phyloP scores from a whole-genome alignment of 176 grass and related monocot genomes.

The Carex cristatella region DNA sequence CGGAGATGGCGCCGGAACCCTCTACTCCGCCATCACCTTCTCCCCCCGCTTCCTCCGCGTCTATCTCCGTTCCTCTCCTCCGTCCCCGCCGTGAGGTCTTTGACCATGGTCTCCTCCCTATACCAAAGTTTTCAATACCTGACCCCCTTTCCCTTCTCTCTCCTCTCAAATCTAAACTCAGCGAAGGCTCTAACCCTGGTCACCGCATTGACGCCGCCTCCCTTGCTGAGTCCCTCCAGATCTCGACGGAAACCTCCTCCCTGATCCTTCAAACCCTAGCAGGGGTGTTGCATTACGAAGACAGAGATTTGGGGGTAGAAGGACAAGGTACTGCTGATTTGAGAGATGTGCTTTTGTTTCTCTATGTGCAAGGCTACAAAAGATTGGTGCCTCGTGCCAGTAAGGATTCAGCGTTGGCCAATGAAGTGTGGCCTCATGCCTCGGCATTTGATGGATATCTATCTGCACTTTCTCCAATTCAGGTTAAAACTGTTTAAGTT shows the following conservation, averaged over 20 bases:
- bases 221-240: constrained; percentile 75
- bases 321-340: constrained; percentile 38
- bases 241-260: constrained; percentile 62
- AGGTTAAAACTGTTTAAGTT: constrained; percentile 41
- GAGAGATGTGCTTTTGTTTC: constrained; percentile 74
- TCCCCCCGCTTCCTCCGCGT: background rate
- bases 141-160: constrained; percentile 58
- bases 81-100: constrained; percentile 79
- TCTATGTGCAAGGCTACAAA: constrained; percentile 90
- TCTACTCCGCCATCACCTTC: constrained; percentile 24
- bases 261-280: constrained; percentile 70
- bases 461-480: constrained; percentile 84
- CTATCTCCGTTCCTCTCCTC: constrained; percentile 23
- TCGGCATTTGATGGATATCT: constrained; percentile 95
- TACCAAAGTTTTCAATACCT: constrained; percentile 77
- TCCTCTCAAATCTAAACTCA: constrained; percentile 62
- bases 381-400: constrained; percentile 68
- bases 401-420: constrained; percentile 80
- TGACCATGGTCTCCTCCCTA: constrained; percentile 87
- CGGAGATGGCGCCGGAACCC: constrained; percentile 49
- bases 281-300: constrained; percentile 58
- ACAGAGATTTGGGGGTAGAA: constrained; percentile 35
- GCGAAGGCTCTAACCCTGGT: background rate
- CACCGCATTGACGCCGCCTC: constrained; percentile 43
- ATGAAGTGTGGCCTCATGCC: constrained; percentile 91